Evolutionary conservation across 495 filamentous ascomycete genomes (phyloP), one percentile per base, ranked within the genome.

Genomic region (Aspergillus nanangensis): DNA sequence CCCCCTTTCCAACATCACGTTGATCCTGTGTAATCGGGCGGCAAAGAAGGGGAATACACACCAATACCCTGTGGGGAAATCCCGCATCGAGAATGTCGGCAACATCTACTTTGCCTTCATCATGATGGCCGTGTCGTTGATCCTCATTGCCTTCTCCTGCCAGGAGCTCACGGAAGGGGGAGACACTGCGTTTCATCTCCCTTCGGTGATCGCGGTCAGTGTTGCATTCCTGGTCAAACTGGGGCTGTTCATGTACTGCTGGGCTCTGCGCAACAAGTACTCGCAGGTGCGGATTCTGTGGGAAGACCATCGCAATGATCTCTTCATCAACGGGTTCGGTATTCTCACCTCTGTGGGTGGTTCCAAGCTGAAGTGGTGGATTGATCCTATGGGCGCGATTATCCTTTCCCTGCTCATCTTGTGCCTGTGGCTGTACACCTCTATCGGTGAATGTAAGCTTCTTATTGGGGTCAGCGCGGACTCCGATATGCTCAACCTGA

Each of bases 61-160:
- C 50, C 82, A 84, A 38, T 98, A 96, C 63, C 93, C 93, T 4
- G 88, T 85, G 0, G 93, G 93, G 45, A 97, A 96, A 63, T 90
- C 90, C 5, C 83, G 93, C 15, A 86, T 98, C 41, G 93, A 98
- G 67, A 96, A 89, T 8, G 88, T 89, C 1, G 93, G 93, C 37
- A 98, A 97, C 58, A 96, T 98, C 53, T 81, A 83, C 50, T 98
- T 98, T 73, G 96, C 91, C 68, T 95, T 93, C 70, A 74, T 98
- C 55, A 98, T 98, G 93, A 86, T 79, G 40, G 73, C 87, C 34
- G 92, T 98, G 14, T 95, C 90, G 2, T 74, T 88, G 51, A 87
- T 96, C 63, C 75, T 98, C 19, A 89, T 98, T 50, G 89, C 91
- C 37, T 84, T 95, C 61, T 90, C 90, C 0, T 70, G 79, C 19